These are phyloP conservation scores for Beverwykella pulmonaria DNA, from an alignment of 495 filamentous ascomycete species.

Conservation along the genomic window DNA sequence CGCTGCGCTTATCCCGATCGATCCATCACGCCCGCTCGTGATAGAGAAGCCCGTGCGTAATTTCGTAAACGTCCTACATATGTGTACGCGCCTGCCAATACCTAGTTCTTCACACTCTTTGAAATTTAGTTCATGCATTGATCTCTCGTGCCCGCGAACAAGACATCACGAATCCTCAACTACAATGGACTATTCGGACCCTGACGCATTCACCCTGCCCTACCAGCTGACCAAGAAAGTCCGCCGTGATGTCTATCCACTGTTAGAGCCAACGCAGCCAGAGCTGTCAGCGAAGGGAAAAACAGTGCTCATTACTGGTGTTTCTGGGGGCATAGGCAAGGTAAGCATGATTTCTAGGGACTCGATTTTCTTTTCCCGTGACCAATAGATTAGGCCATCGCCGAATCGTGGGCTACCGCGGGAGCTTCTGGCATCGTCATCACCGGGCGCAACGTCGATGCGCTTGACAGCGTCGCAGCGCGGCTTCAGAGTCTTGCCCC, in stretches of 20 bases:
- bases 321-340: conserved; percentile 50
- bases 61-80: too few species aligned
- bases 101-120: conserved; percentile 1
- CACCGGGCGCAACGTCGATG: conserved; percentile 43
- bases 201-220: conserved; percentile 14
- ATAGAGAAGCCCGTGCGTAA: too few species aligned
- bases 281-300: conserved; percentile 47
- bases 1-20: too few species aligned
- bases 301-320: conserved; percentile 51
- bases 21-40: too few species aligned
- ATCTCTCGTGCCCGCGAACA: conserved; percentile 1
- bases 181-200: conserved; percentile 12
- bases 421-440: conserved; percentile 50
- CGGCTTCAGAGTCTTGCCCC: conserved; percentile 22
- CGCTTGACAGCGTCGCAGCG: conserved; percentile 41
- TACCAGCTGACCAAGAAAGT: conserved; percentile 37
- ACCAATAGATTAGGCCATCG: conserved; percentile 44
- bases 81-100: too few species aligned
- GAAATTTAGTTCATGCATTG: conserved; percentile 2
- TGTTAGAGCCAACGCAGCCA: conserved; percentile 46
- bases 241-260: conserved; percentile 51
- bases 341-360: neutral
- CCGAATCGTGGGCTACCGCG: conserved; percentile 49
- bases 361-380: conserved; percentile 2
- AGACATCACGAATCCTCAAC: neutral